Percentiles rank a stretch among this genome's conserved stretches.
These are phyloP conservation scores for Hyparrhenia diplandra DNA, from an alignment of 176 grass and related monocot species.

Conservation along the genomic window DNA sequence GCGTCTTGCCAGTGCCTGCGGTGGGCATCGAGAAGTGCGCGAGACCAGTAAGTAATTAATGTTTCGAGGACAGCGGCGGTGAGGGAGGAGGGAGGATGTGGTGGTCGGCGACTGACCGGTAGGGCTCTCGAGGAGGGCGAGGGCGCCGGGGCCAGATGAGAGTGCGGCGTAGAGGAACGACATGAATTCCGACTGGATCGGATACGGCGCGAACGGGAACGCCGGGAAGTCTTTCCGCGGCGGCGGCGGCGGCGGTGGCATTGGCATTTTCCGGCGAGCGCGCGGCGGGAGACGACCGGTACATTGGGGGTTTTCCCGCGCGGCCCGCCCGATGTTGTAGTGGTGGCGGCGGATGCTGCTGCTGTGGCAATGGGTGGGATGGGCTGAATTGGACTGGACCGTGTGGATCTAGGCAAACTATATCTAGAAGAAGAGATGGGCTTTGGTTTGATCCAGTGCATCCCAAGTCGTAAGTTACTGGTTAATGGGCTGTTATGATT, in stretches of 20 bases:
- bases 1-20: conserved; percentile 92
- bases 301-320: background rate
- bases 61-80: background rate
- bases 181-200: conserved; percentile 91
- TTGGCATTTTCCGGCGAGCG: conserved; percentile 35
- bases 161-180: conserved; percentile 73
- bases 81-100: background rate
- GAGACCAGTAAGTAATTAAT: background rate
- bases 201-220: conserved; percentile 83
- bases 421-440: too few species aligned
- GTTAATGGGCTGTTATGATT: too few species aligned
- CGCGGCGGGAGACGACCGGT: background rate
- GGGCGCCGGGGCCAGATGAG: conserved; percentile 46
- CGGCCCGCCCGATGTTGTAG: too few species aligned
- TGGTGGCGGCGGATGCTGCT: too few species aligned
- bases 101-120: conserved; percentile 45
- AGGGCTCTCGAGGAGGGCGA: conserved; percentile 92
- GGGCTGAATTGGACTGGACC: too few species aligned
- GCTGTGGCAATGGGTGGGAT: too few species aligned
- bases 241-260: background rate
- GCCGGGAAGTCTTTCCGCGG: conserved; percentile 65
- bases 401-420: too few species aligned
- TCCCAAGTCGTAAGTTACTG: too few species aligned
- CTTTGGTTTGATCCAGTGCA: too few species aligned
- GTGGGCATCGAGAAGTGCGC: background rate